These are phyloP conservation scores for Ophiostoma ips DNA, from an alignment of 2,329 filamentous ascomycete genomes.

Conservation along the genomic window DNA sequence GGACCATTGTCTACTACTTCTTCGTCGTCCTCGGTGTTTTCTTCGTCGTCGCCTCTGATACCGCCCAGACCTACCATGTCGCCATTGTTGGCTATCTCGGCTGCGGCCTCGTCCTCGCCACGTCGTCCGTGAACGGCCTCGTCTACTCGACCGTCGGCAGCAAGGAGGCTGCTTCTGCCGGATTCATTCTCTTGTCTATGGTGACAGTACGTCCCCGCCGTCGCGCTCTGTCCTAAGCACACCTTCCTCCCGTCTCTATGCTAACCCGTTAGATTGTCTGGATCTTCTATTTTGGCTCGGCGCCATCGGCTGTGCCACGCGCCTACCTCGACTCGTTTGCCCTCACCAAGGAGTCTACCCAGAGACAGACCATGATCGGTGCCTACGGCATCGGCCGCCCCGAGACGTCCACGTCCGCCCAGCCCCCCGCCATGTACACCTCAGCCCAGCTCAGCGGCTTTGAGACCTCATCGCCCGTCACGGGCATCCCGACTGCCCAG, in stretches of 20 bases:
- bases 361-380: slow-evolving; percentile 58
- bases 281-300: slow-evolving; percentile 98
- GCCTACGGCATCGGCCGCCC: slow-evolving; percentile 61
- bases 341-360: slow-evolving; percentile 70
- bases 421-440: slow-evolving; percentile 92
- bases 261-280: slow-evolving; percentile 59
- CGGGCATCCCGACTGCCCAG: slow-evolving; percentile 41
- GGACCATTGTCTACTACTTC: slow-evolving; percentile 74
- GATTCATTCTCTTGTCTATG: slow-evolving; percentile 89
- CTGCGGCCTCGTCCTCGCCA: slow-evolving; percentile 71
- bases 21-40: slow-evolving; percentile 70
- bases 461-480: slow-evolving; percentile 83
- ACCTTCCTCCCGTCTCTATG: background rate
- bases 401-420: slow-evolving; percentile 65
- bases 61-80: slow-evolving; percentile 77
- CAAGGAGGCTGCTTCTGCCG: slow-evolving; percentile 76
- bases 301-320: slow-evolving; percentile 71
- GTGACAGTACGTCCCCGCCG: slow-evolving; percentile 61
- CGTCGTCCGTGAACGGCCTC: slow-evolving; percentile 72
- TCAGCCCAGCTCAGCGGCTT: slow-evolving; percentile 90
- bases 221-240: too few relatives aligned
- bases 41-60: slow-evolving; percentile 71
- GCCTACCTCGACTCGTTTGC: slow-evolving; percentile 94
- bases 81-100: slow-evolving; percentile 80
- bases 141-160: slow-evolving; percentile 63